Conservation (phyloP, 306 rosid species). For the Malus asiatica region DNA sequence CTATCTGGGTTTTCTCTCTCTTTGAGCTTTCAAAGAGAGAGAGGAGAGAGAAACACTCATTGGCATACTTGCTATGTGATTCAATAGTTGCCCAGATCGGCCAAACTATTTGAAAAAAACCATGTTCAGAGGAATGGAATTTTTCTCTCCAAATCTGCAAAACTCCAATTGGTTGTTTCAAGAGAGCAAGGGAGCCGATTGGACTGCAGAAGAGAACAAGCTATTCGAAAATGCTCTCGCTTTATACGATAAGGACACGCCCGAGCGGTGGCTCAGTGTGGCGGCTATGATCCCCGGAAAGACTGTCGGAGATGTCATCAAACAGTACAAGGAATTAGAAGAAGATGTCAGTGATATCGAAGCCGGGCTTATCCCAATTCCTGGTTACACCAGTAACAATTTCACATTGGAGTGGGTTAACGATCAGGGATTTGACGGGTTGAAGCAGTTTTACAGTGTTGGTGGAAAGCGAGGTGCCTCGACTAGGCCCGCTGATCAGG, state of each 20-base stretch:
- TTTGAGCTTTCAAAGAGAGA: conserved; percentile 30
- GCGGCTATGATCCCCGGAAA: conserved; percentile 80
- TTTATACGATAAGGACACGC: conserved; percentile 55
- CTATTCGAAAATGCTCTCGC: conserved; percentile 82
- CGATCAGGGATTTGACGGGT: conserved; percentile 48
- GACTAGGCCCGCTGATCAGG: conserved; percentile 63
- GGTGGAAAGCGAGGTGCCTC: conserved; percentile 54
- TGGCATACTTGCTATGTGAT: conserved; percentile 14
- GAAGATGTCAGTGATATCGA: conserved; percentile 85
- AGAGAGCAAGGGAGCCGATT: conserved; percentile 58
- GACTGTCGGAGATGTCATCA: conserved; percentile 78
- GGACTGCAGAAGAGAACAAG: conserved; percentile 84
- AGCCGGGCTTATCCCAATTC: conserved; percentile 73
- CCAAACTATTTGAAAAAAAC: conserved; percentile 10
- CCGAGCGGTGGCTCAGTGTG: conserved; percentile 73
- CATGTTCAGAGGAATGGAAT: conserved; percentile 55
- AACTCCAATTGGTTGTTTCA: conserved; percentile 74
- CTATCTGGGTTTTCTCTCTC: conserved; percentile 34
- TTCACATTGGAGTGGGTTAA: conserved; percentile 68
- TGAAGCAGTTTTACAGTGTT: conserved; percentile 49
- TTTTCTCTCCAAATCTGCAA: conserved; percentile 56
- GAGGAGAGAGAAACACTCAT: not conserved
- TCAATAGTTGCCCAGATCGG: not conserved
- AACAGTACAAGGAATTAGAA: conserved; percentile 74
- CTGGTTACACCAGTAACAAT: conserved; percentile 46